phyloP scores from a whole-genome alignment of 805 yeast genomes.

The Nakazawaea wickerhamii region DNA sequence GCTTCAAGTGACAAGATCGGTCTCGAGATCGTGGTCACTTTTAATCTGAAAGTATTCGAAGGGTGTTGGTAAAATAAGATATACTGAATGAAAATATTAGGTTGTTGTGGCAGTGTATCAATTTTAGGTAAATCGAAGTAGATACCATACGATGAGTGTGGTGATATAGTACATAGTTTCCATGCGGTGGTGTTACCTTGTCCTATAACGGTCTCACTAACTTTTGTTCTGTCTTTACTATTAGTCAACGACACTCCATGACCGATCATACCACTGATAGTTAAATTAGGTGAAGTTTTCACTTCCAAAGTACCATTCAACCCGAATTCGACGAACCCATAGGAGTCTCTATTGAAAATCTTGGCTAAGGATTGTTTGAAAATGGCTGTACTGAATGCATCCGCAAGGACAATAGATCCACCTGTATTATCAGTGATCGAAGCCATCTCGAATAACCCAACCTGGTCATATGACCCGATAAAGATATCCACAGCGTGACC shows the following conservation, averaged over 20 bases:
- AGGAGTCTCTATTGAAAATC: slow-evolving; percentile 36
- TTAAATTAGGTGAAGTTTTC: slow-evolving; percentile 43
- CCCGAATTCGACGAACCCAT: slow-evolving; percentile 43
- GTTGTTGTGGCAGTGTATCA: slow-evolving; percentile 21
- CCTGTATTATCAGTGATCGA: slow-evolving; percentile 52
- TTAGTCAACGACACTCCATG: slow-evolving; percentile 44
- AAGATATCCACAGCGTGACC: slow-evolving; percentile 56
- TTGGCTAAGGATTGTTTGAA: slow-evolving; percentile 60
- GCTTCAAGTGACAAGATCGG: slow-evolving; percentile 37
- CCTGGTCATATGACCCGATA: slow-evolving; percentile 65
- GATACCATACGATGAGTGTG: slow-evolving; percentile 55
- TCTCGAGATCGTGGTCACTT: slow-evolving; percentile 54
- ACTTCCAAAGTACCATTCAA: slow-evolving; percentile 57
- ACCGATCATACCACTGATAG: slow-evolving; percentile 57
- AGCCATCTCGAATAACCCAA: slow-evolving; percentile 65
- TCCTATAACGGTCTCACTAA: slow-evolving; percentile 37
- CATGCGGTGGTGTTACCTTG: slow-evolving; percentile 51
- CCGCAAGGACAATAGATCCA: slow-evolving; percentile 57
- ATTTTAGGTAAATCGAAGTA: slow-evolving; percentile 43
- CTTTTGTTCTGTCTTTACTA: slow-evolving; percentile 24
- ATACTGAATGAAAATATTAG: slow-evolving; percentile 41
- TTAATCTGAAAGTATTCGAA: slow-evolving; percentile 48
- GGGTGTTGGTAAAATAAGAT: slow-evolving; percentile 60
- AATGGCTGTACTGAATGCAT: slow-evolving; percentile 61
- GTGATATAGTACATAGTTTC: slow-evolving; percentile 51